Conservation (phyloP, 805 yeast species). For the Barnettozyma salicaria region DNA sequence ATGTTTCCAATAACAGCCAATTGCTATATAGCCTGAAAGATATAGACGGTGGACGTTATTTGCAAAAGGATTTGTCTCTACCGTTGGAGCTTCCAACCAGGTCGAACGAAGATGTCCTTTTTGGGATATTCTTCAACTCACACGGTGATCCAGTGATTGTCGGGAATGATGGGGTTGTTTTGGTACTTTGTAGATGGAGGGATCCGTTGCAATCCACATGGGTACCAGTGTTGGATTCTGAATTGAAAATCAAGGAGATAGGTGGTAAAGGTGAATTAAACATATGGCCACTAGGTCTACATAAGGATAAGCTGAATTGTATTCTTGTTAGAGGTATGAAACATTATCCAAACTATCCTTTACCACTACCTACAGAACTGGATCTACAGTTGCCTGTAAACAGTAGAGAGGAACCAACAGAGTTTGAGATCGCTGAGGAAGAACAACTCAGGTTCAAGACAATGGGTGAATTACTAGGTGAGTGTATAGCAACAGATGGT, state of each 20-base stretch:
- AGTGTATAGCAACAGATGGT: conserved; percentile 43
- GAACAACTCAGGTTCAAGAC: conserved; percentile 53
- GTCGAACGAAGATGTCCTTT: conserved; percentile 32
- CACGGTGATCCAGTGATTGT: conserved; percentile 88
- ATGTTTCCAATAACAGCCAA: conserved; percentile 27
- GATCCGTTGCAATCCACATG: conserved; percentile 70
- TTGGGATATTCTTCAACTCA: conserved; percentile 77
- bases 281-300: conserved; percentile 86
- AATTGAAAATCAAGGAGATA: conserved; percentile 41
- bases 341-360: conserved; percentile 71
- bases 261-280: conserved; percentile 51
- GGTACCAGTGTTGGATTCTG: conserved; percentile 71
- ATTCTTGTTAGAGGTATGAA: conserved; percentile 63
- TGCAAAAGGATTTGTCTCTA: conserved; percentile 40
- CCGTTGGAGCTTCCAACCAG: conserved; percentile 31
- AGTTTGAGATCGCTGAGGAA: conserved; percentile 47
- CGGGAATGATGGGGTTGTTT: conserved; percentile 69
- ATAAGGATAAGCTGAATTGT: conserved; percentile 64
- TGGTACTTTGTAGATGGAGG: conserved; percentile 76
- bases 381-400: conserved; percentile 62
- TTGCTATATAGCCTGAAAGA: conserved; percentile 38
- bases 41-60: conserved; percentile 41
- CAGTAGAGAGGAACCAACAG: conserved; percentile 12
- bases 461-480: conserved; percentile 56
- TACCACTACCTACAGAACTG: conserved; percentile 78